Percentiles rank a stretch among this genome's conserved stretches.
phyloP scores from a whole-genome alignment of 2,329 filamentous ascomycete species.

The Fonsecaea pugnacius region DNA sequence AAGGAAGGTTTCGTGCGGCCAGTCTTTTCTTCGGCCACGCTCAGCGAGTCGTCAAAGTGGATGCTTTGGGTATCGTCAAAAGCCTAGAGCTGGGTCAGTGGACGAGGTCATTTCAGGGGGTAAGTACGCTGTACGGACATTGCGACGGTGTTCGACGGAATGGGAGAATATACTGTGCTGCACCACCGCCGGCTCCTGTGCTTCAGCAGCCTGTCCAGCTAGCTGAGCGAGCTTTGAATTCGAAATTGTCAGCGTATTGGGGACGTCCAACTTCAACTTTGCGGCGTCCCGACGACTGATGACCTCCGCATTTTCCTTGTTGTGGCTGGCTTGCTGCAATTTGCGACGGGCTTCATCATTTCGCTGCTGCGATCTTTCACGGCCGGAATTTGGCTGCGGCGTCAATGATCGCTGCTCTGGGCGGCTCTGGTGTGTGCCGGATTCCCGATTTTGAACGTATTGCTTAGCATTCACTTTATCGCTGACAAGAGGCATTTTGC shows the following conservation, averaged over 20 bases:
- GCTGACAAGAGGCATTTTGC: conserved; percentile 26
- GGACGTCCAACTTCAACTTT: conserved; percentile 27
- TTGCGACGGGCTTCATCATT: conserved; percentile 16
- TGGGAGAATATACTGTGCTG: conserved; percentile 8
- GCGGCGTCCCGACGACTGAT: conserved; percentile 12
- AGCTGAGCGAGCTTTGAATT: conserved; percentile 10
- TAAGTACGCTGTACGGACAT: neutral
- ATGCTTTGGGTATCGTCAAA: conserved; percentile 36
- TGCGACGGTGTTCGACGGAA: neutral
- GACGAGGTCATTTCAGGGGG: neutral
- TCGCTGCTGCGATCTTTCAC: conserved; percentile 23
- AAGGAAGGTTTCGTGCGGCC: conserved; percentile 1
- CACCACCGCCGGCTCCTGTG: neutral
- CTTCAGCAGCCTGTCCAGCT: neutral
- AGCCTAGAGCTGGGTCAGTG: conserved; percentile 14
- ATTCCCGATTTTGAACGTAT: conserved; percentile 25
- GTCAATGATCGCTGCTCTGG: conserved; percentile 24
- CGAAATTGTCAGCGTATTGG: conserved; percentile 22
- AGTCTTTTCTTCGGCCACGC: conserved; percentile 20
- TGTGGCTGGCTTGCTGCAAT: conserved; percentile 6
- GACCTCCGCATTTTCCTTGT: conserved; percentile 3
- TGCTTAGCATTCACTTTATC: conserved; percentile 16
- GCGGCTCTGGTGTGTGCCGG: neutral
- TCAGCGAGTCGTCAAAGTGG: conserved; percentile 31
- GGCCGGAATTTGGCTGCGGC: conserved; percentile 25